These are phyloP conservation scores for Scutellaria minor DNA, from an alignment of 257 asterid species.

Conservation along the genomic window DNA sequence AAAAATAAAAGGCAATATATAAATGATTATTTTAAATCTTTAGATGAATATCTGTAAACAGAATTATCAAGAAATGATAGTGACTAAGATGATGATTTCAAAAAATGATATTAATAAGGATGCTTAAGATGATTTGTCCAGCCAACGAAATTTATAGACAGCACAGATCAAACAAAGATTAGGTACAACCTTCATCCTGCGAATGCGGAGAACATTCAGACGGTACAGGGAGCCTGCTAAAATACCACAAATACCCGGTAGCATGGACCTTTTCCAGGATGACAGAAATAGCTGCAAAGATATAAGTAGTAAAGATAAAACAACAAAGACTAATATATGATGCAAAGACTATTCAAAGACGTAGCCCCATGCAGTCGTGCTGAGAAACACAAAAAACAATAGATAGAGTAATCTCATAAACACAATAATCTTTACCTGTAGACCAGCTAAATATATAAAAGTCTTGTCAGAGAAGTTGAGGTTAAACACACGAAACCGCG, in stretches of 20 bases:
- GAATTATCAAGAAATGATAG: slow-evolving; percentile 11
- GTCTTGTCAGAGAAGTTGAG: slow-evolving; percentile 96
- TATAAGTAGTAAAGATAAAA: slow-evolving; percentile 30
- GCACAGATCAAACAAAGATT: slow-evolving; percentile 19
- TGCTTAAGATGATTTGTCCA: slow-evolving; percentile 10
- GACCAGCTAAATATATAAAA: slow-evolving; percentile 94
- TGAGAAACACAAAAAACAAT: slow-evolving; percentile 13
- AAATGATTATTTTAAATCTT: neutral
- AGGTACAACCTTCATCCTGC: slow-evolving; percentile 75
- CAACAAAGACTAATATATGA: slow-evolving; percentile 25
- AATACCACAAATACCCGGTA: slow-evolving; percentile 96
- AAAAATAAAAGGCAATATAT: neutral
- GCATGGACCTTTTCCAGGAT: slow-evolving; percentile 94
- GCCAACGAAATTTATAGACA: neutral
- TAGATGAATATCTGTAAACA: slow-evolving; percentile 9
- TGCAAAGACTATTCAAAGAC: neutral
- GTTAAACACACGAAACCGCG: slow-evolving; percentile 74
- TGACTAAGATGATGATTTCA: slow-evolving; percentile 21
- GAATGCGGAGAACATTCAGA: slow-evolving; percentile 66
- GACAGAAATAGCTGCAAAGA: slow-evolving; percentile 84
- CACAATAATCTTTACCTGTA: slow-evolving; percentile 65
- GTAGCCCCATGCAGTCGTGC: slow-evolving; percentile 1
- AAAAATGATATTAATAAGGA: neutral
- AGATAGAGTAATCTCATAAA: slow-evolving; percentile 4
- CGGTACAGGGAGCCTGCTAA: slow-evolving; percentile 94